Evolutionary conservation across 2,329 filamentous ascomycete genomes (phyloP), one percentile per base, ranked within the genome.

Genomic region (Aspergillus fumigatus): DNA sequence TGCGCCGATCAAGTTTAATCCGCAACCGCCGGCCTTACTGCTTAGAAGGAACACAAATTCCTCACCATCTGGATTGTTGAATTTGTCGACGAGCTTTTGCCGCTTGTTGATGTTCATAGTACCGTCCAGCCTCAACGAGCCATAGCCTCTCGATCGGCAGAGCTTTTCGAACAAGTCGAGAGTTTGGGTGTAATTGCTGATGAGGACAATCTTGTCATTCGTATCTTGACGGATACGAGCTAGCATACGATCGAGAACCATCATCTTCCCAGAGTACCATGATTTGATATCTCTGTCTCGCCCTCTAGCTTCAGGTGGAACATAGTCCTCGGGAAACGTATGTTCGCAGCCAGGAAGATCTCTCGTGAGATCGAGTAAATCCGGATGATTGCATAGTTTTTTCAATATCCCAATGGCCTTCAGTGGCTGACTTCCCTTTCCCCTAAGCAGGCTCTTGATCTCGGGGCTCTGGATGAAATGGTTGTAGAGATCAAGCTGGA

Each of bases 191-290:
- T 97, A 99, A 70, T 99, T 99, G 74, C 91, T 96, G 74, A 99
- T 99, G 56, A 99, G 84, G 11, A 99, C 94, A 67, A 99, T 99
- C 75, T 99, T 99, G 82, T 99, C 94, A 67, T 96, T 97, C 0
- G 94, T 97, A 67, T 97, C 93, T 66, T 92, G 88, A 17, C 91
- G 90, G 65, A 99, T 99, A 27, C 93, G 88, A 35, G 92, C 91
- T 51, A 99, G 84, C 95, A 99, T 99, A 56, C 92, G 87, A 70
- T 97, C 94, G n/a, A 99, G 84, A 3, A 99, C 94, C 67, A 90
- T 87, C 92, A 99, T 97, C 75, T 99, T 99, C 50, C 94, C 95
- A 2, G 92, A 97, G 72, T 97, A 97, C 90, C 90, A 96, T 1
- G 92, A 85, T 72, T 94, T 96, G 66, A 97, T 80, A 61, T 99